Base-by-base conservation (phyloP, 768 basidiomycete genomes). In the Pholiota microspora region DNA sequence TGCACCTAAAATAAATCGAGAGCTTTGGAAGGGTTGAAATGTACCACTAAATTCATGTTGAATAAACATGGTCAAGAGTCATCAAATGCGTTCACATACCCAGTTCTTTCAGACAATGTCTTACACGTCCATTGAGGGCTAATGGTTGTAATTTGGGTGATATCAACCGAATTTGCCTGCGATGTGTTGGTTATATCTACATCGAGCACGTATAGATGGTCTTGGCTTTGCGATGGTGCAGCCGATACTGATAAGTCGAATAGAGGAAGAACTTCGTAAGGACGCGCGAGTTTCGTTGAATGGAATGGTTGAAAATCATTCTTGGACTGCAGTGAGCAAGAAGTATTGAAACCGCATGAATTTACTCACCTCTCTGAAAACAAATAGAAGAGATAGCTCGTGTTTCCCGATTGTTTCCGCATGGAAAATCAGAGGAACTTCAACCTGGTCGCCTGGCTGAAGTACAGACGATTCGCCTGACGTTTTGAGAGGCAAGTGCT, bases 111-210 rank as follows among this genome's bases (percentile, higher is more conserved):
- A 2, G 68, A 59, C n/a, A 79, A 50, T 6, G 77, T 62, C 1
- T 67, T 65, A 56, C 81, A 85, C 36, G 68, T 67, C 93, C 93
- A 94, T 4, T 73, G 71, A 0, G 89, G 82, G 60, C 92, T 92
- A 47, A 92, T 58, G 24, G 81, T 76, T 3, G 78, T 79, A 6
- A 94, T 61, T 59, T 89, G 84, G 3, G 74, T 75, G 15, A 94
- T 58, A 13, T 67, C 61, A 28, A 89, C 62, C 13, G 74, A 62
- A 21, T 65, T 65, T 3, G 72, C 72, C 16, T 70, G 64, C 0
- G 73, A 73, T 0, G 75, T 53, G 63, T 89, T 89, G 47, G 77
- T 77, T 6, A 90, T 60, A 57, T 84, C 80, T 8, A 89, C 58
- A 50, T 78, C 74, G 24, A 89, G 50, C 6, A 75, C 64, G 64